Evolutionary conservation across 2,329 filamentous ascomycete species (phyloP).

Genomic region (Colletotrichum sp.): DNA sequence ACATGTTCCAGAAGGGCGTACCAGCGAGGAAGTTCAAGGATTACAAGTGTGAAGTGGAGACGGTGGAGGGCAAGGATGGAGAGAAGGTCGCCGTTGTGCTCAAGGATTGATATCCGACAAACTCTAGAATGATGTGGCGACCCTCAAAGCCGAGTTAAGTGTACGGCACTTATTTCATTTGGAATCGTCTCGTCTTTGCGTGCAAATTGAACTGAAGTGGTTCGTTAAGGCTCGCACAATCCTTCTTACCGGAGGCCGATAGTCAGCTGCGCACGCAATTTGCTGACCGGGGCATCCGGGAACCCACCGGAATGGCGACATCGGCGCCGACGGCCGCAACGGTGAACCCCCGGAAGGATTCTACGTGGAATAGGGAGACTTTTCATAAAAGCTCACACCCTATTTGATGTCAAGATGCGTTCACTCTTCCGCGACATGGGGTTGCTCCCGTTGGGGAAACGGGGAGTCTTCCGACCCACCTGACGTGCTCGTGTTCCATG

Average conservation of each 20-base stretch:
- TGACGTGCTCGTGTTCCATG: slow-evolving; percentile 10
- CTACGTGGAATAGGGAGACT: neutral
- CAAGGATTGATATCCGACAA: neutral
- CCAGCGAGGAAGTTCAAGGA: neutral
- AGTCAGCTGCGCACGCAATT: neutral
- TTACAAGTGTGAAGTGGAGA: neutral
- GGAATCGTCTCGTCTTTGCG: fast-evolving
- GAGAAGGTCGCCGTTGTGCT: neutral
- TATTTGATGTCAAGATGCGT: neutral
- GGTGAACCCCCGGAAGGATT: neutral
- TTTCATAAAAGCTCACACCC: neutral
- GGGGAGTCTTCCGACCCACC: neutral
- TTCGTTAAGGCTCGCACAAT: neutral
- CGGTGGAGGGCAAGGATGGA: neutral
- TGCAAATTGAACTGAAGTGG: fast-evolving
- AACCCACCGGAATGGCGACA: neutral
- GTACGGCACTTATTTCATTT: fast-evolving
- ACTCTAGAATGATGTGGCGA: neutral
- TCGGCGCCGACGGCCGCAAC: neutral
- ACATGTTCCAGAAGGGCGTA: slow-evolving; percentile 18
- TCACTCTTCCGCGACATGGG: neutral
- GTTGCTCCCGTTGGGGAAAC: neutral
- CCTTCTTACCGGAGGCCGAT: neutral
- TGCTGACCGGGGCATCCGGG: neutral
- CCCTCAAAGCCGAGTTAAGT: neutral